phyloP scores from a whole-genome alignment of 768 basidiomycete genomes.

The Collybia sp. region DNA sequence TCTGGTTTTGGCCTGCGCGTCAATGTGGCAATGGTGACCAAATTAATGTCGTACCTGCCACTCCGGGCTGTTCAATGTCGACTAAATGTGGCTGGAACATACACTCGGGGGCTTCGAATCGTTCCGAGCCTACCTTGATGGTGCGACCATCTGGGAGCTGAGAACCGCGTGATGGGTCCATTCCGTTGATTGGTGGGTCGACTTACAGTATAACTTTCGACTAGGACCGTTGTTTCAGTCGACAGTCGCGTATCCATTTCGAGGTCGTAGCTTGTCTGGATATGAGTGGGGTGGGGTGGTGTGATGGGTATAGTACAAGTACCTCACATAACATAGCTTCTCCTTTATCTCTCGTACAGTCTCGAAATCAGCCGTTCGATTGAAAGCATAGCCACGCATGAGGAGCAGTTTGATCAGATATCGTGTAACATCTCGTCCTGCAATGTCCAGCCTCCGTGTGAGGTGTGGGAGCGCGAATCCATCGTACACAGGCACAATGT shows the following conservation, averaged over 20 bases:
- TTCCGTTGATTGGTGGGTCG: not conserved
- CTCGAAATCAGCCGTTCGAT: slow-evolving; percentile 98
- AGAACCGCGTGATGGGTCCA: slow-evolving; percentile 3
- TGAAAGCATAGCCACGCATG: slow-evolving; percentile 99
- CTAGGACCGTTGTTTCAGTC: slow-evolving; percentile 94
- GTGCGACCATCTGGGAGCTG: slow-evolving; percentile 93
- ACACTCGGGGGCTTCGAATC: slow-evolving; percentile 98
- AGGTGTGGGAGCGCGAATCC: slow-evolving; percentile 95
- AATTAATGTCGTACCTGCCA: slow-evolving; percentile 61
- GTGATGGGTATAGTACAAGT: slow-evolving; percentile 10
- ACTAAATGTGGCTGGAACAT: slow-evolving; percentile 99
- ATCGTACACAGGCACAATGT: slow-evolving; percentile 98
- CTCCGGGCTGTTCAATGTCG: slow-evolving; percentile 93
- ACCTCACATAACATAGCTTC: slow-evolving; percentile 98
- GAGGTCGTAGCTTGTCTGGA: slow-evolving; percentile 76
- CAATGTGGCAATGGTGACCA: not conserved
- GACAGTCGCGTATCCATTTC: slow-evolving; percentile 89
- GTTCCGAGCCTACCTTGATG: slow-evolving; percentile 97
- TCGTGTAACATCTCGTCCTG: slow-evolving; percentile 95
- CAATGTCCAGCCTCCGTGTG: slow-evolving; percentile 92
- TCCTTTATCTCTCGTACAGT: slow-evolving; percentile 99
- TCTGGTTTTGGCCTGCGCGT: slow-evolving; percentile 37
- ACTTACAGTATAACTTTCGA: slow-evolving; percentile 91
- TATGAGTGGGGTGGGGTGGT: too few relatives aligned
- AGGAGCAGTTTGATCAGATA: slow-evolving; percentile 99